A percentile compares a stretch with the other conserved stretches of the same genome.
Evolutionary conservation across 805 yeast genomes (phyloP).

Genomic region (Starmerella kuoi): DNA sequence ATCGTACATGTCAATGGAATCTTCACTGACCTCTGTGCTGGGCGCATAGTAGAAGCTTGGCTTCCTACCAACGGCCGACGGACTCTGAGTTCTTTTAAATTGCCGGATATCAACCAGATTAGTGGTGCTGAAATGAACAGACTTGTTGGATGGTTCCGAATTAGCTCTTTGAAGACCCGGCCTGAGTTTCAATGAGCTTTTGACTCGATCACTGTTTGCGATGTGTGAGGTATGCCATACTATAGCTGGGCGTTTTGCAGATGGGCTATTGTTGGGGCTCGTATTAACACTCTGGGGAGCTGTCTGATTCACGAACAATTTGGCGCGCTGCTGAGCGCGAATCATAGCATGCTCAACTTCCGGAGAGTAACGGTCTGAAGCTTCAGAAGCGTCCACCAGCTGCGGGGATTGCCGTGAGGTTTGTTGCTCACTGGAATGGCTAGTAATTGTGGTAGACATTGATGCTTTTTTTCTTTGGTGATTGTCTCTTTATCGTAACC

Average conservation of each 20-base stretch:
- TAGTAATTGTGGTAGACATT: not conserved
- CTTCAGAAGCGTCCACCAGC: not conserved
- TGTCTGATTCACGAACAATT: slow-evolving; percentile 2
- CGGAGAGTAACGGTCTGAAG: not conserved
- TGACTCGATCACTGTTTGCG: slow-evolving; percentile 78
- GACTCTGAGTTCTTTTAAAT: slow-evolving; percentile 60
- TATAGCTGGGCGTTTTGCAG: slow-evolving; percentile 3
- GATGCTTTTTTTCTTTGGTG: no score
- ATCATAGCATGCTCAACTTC: slow-evolving; percentile 4
- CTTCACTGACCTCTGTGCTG: slow-evolving; percentile 42
- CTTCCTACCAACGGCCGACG: slow-evolving; percentile 43
- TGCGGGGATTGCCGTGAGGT: not conserved
- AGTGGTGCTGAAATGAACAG: slow-evolving; percentile 68
- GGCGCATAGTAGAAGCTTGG: not conserved
- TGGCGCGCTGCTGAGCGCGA: slow-evolving; percentile 9
- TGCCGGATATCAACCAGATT: slow-evolving; percentile 46
- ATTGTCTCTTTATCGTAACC: no score
- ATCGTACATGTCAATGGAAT: slow-evolving; percentile 26
- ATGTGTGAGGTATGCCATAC: slow-evolving; percentile 33
- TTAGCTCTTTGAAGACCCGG: slow-evolving; percentile 30
- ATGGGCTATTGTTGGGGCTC: slow-evolving; percentile 5
- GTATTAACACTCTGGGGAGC: not conserved
- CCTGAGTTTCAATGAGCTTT: slow-evolving; percentile 48
- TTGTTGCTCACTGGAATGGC: not conserved
- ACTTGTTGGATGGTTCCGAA: slow-evolving; percentile 34